Evolutionary conservation across 108 stramenopile genomes (phyloP), one percentile per base, ranked within the genome.

Genomic region (Skeletonema costatum): DNA sequence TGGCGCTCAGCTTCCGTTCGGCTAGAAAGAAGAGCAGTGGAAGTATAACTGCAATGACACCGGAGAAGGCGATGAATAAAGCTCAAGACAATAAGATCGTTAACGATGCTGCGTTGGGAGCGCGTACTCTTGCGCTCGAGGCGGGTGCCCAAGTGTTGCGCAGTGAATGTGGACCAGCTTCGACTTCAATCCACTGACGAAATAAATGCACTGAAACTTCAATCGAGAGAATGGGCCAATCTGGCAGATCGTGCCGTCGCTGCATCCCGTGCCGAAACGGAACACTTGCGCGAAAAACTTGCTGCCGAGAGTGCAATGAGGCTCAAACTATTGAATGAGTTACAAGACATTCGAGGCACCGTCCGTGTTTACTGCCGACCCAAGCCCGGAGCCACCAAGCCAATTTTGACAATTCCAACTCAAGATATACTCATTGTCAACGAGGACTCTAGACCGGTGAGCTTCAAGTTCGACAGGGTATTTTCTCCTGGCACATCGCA

Each of bases 381-480:
- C 12, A 86, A 78, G 59, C 78, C 86, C 17, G 42, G 56, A 36
- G 61, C 25, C 4, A 61, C 76, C 0, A 74, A 51, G 30, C 58
- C 62, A 0, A 83, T 79, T 38, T 17, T 92, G 6, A 81, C 76
- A 13, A 73, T 88, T 35, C 90, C 89, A 11, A 93, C 94, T 0
- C 87, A 87, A 63, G 91, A 95, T 32, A 82, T 87, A 32, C 42
- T 93, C 1, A 60, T 91, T 11, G 76, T 95, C 8, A 88, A 92
- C 58, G 83, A 82, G 39, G 87, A 89, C 32, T 38, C 67, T 56
- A 67, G 66, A 12, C 90, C 89, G 9, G 70, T 92, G 36, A 88
- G 91, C 66, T 98, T 93, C 81, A 82, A 92, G 73, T 98, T 94
- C 68, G 96, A 99, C 78, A 84, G 92, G 17, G 93, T 99, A 9